These are phyloP conservation scores for Colletotrichum musae DNA, from an alignment of 2,329 filamentous ascomycete species.

Conservation along the genomic window DNA sequence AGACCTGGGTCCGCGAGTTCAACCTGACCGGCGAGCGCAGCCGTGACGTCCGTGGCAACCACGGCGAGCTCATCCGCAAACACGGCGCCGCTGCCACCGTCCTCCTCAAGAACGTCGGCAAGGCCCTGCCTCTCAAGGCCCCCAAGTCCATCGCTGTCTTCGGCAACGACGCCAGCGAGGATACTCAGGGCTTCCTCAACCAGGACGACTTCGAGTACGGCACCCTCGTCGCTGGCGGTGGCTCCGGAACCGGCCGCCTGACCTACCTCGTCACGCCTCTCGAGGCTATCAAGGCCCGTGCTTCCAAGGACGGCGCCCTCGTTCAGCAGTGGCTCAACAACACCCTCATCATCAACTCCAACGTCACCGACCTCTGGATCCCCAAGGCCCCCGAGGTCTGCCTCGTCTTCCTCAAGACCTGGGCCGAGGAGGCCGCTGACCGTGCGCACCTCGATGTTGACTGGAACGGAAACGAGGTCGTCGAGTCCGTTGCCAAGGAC, in stretches of 20 bases:
- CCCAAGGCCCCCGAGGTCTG: constrained; percentile 73
- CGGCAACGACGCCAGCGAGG: constrained; percentile 74
- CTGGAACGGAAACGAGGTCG: constrained; percentile 72
- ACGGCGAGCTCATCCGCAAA: constrained; percentile 69
- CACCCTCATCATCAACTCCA: constrained; percentile 55
- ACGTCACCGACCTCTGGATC: constrained; percentile 62
- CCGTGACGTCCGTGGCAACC: constrained; percentile 66
- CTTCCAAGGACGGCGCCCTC: constrained; percentile 56
- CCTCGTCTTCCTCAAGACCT: constrained; percentile 75
- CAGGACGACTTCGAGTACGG: constrained; percentile 74
- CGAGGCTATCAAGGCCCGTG: constrained; percentile 69
- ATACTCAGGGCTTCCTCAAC: constrained; percentile 76
- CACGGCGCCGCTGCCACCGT: constrained; percentile 72
- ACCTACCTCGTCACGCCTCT: constrained; percentile 78
- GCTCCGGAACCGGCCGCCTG: constrained; percentile 68
- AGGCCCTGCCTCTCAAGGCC: constrained; percentile 70
- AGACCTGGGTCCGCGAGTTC: constrained; percentile 58
- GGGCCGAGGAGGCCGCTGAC: constrained; percentile 76
- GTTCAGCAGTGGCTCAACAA: constrained; percentile 62
- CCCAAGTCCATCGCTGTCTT: constrained; percentile 71
- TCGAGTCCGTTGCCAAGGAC: constrained; percentile 38
- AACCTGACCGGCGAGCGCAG: constrained; percentile 67
- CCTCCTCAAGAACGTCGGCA: constrained; percentile 79
- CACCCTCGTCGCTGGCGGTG: constrained; percentile 72
- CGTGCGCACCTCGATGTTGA: constrained; percentile 67